Base-by-base conservation (phyloP, 306 rosid species). In the Cucurbita pepo region DNA sequence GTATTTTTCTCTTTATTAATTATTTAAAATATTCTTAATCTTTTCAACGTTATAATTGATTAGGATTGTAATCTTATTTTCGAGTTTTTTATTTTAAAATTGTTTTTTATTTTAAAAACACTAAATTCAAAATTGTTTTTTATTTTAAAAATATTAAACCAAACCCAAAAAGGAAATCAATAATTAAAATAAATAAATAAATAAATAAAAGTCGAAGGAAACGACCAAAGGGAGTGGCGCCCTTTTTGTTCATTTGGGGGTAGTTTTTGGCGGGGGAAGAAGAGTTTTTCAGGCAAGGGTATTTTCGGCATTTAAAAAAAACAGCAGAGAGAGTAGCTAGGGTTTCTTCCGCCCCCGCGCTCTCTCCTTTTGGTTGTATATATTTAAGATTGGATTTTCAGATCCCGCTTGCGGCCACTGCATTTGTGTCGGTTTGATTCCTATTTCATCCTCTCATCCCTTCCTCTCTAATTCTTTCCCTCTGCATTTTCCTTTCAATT, bases 331-430 rank as follows among this genome's bases (percentile, higher is more conserved):
- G 74, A 43, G 40, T 18, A 44, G 81, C 90, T 94, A 94, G 98
- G 98, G 98, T 90, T 94, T 83, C 79, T n/a, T 47, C 66, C 38
- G 18, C n/a, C 41, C 44, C 44, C 45, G 19, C 38, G 13, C 25
- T 22, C 62, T 22, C 50, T 19, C 22, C 22, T 6, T 15, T 51
- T 83, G 21, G 13, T 4, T 76, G 80, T 86, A 85, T 90, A 85
- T 85, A 88, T 85, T 78, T 76, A 79, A 82, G 52, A 57, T 44
- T 59, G 64, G 52, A 38, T 80, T 80, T 87, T 83, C 74, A 79
- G 83, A 81, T 85, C 85, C 64, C 65, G 84, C 83, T 37, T 83
- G 90, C 91, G 88, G 93, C 97, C 74, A 45, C 13, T 79, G 84
- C 79, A 82, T 79, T 84, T 80, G 80, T 85, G 86, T 87, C 85